Conservation (phyloP, 768 basidiomycete species). For the Ramaria rubella region DNA sequence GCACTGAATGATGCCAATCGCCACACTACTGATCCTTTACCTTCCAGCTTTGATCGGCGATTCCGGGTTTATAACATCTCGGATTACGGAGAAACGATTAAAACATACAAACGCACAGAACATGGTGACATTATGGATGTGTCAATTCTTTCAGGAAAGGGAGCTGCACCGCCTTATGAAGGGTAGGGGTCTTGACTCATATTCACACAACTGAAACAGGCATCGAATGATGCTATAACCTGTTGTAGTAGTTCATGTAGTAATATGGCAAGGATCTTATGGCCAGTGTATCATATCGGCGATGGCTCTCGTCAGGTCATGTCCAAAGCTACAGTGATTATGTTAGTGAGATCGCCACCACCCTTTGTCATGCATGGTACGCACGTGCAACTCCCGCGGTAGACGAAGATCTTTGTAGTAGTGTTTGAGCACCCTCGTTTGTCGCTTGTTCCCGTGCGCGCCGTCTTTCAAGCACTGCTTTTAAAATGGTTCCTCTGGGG, state of each 20-base stretch:
- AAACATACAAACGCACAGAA: conserved; percentile 79
- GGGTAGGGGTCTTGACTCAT: too few relatives aligned
- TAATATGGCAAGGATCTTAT: neutral
- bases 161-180: conserved; percentile 22
- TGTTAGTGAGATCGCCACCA: too few relatives aligned
- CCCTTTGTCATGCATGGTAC: neutral
- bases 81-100: conserved; percentile 87
- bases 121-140: conserved; percentile 60
- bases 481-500: conserved; percentile 43
- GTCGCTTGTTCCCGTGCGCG: conserved; percentile 36
- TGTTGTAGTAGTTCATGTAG: neutral
- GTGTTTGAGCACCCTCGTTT: conserved; percentile 20
- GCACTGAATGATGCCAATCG: neutral
- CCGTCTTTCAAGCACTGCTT: conserved; percentile 42
- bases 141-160: conserved; percentile 51
- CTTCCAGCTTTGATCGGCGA: conserved; percentile 73
- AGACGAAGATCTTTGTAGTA: neutral
- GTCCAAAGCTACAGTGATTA: too few relatives aligned
- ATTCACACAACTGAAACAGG: neutral
- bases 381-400: neutral
- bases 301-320: too few relatives aligned
- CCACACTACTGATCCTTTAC: neutral
- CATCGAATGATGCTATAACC: neutral
- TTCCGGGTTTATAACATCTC: conserved; percentile 86
- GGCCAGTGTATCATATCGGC: too few relatives aligned